A percentile compares a stretch with the other conserved stretches of the same genome.
Conservation (phyloP, 257 asterid genomes). For the Echium plantagineum region DNA sequence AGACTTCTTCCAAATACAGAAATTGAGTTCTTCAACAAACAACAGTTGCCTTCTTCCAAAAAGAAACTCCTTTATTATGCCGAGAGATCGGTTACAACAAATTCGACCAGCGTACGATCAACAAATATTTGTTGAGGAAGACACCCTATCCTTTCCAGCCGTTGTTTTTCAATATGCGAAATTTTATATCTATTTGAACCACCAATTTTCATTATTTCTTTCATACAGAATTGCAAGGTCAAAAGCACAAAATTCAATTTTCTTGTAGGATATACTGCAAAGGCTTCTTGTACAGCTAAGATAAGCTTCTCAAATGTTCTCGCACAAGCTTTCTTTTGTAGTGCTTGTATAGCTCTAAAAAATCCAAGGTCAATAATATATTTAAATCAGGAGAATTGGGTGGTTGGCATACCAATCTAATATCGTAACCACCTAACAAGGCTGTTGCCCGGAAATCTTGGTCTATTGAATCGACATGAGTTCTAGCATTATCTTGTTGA, state of each 20-base stretch:
- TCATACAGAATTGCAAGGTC: slow-evolving; percentile 8
- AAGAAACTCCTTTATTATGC: too few species aligned
- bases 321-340: background rate
- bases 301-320: background rate
- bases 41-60: too few species aligned
- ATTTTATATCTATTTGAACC: slow-evolving; percentile 3
- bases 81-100: background rate
- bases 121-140: slow-evolving; percentile 7
- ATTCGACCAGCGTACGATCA: background rate
- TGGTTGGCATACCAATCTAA: background rate
- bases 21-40: too few species aligned
- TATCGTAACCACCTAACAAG: background rate
- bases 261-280: slow-evolving; percentile 1
- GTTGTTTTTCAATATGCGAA: slow-evolving; percentile 4
- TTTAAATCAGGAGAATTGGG: too few species aligned
- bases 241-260: slow-evolving; percentile 5
- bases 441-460: background rate
- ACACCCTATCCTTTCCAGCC: slow-evolving; percentile 5
- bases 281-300: background rate
- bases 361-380: too few species aligned
- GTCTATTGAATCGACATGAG: background rate
- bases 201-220: background rate
- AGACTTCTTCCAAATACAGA: too few species aligned
- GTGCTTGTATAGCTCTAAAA: too few species aligned
- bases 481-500: slow-evolving; percentile 5